Conservation (phyloP, 1,284 basidiomycete species). For the Cryptococcus sp. region DNA sequence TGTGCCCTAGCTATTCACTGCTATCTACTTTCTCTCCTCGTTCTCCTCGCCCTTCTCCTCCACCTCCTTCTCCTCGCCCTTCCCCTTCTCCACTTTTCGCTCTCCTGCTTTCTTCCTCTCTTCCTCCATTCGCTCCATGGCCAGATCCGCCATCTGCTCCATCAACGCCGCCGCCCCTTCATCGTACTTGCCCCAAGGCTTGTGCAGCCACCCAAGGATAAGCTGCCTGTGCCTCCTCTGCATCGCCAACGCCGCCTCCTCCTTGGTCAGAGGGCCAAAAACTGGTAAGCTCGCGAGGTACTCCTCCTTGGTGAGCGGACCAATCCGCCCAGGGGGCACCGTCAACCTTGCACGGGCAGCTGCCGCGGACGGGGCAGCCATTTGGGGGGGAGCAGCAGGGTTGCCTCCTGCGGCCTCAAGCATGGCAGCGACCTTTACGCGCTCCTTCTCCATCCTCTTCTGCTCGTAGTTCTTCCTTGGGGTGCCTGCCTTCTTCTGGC, state of each 20-base stretch:
- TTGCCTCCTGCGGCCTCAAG: conserved; percentile 7
- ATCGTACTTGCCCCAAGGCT: conserved; percentile 33
- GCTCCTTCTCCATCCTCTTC: conserved; percentile 30
- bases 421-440: conserved; percentile 24
- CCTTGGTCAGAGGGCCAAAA: conserved; percentile 25
- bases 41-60: conserved; percentile 3
- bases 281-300: conserved; percentile 20
- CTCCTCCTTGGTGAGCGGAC: conserved; percentile 32
- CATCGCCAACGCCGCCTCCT: conserved; percentile 20
- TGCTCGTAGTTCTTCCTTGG: conserved; percentile 28
- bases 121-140: conserved; percentile 17
- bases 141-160: conserved; percentile 18
- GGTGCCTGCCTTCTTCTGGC: conserved; percentile 7
- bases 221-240: conserved; percentile 33
- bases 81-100: conserved; percentile 5
- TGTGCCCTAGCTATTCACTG: too few species aligned
- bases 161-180: conserved; percentile 26
- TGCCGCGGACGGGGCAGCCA: not conserved
- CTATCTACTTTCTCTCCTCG: conserved; percentile 5
- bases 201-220: conserved; percentile 31
- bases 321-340: conserved; percentile 8
- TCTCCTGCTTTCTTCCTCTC: conserved; percentile 10
- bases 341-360: not conserved
- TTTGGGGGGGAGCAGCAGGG: conserved; percentile 1
- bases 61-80: conserved; percentile 9